A percentile compares a stretch with the other conserved stretches of the same genome.
phyloP scores from a whole-genome alignment of 208 protist genomes.

The Novymonas esmeraldas region DNA sequence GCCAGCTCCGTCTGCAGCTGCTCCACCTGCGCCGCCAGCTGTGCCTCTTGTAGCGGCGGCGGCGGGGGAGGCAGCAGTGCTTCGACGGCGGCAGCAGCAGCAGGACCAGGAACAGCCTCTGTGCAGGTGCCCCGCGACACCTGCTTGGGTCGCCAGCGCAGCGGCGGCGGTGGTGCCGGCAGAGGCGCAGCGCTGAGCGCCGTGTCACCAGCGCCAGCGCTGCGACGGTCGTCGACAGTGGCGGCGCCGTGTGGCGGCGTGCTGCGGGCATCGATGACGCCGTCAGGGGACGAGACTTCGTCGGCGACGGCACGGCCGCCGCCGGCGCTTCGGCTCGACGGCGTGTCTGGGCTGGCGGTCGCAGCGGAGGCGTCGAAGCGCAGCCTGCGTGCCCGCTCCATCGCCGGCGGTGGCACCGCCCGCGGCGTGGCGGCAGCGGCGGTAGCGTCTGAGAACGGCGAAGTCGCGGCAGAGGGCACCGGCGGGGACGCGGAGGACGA shows the following conservation, averaged over 20 bases:
- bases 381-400: constrained; percentile 13
- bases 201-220: not conserved
- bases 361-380: not conserved
- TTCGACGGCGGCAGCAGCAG: not conserved
- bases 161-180: not conserved
- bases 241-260: not conserved
- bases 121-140: constrained; percentile 50
- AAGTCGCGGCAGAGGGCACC: too few species aligned
- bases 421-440: not conserved
- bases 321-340: too few species aligned
- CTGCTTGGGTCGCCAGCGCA: constrained; percentile 43
- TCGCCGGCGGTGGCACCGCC: not conserved
- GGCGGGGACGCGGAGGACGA: too few species aligned
- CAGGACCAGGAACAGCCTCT: too few species aligned
- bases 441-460: not conserved
- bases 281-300: constrained; percentile 13
- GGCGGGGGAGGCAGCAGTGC: too few species aligned
- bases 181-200: constrained; percentile 4
- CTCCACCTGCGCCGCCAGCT: constrained; percentile 24
- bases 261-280: constrained; percentile 17
- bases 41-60: constrained; percentile 9
- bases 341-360: too few species aligned
- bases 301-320: too few species aligned
- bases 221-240: not conserved
- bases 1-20: constrained; percentile 50